These are phyloP conservation scores for Ceriops zippeliana DNA, from an alignment of 345 rosid species.

Conservation along the genomic window DNA sequence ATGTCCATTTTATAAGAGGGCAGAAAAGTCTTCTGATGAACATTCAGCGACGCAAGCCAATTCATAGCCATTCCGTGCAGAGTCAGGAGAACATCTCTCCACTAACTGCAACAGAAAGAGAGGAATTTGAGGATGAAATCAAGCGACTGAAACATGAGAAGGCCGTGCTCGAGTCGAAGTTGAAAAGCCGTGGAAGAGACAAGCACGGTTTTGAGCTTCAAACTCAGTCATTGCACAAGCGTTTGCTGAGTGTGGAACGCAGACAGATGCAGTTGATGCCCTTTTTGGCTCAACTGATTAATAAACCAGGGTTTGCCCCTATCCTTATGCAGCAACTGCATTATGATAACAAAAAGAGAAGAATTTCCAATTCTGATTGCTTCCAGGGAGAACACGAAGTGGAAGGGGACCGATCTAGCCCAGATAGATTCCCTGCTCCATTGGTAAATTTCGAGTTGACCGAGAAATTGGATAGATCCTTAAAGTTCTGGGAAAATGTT, in stretches of 20 bases:
- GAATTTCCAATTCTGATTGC: slow-evolving; percentile 24
- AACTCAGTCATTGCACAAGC: slow-evolving; percentile 26
- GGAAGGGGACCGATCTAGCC: slow-evolving; percentile 10
- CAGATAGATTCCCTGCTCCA: background rate
- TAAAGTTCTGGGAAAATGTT: slow-evolving; percentile 35
- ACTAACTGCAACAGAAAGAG: slow-evolving; percentile 39
- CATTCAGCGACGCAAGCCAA: slow-evolving; percentile 55
- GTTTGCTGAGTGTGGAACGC: slow-evolving; percentile 37
- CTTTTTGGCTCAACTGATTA: slow-evolving; percentile 26
- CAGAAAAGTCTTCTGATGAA: slow-evolving; percentile 48
- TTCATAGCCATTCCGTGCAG: slow-evolving; percentile 54
- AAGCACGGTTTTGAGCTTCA: slow-evolving; percentile 34
- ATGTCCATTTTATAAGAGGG: slow-evolving; percentile 56
- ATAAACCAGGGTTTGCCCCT: slow-evolving; percentile 33
- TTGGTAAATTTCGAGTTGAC: slow-evolving; percentile 22
- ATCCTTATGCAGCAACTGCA: slow-evolving; percentile 29
- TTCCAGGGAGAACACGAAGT: slow-evolving; percentile 1
- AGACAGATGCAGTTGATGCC: slow-evolving; percentile 40
- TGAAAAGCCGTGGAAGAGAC: slow-evolving; percentile 29
- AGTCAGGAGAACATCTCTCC: slow-evolving; percentile 23
- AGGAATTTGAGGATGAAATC: slow-evolving; percentile 39
- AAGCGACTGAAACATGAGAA: slow-evolving; percentile 38
- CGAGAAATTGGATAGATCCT: slow-evolving; percentile 43
- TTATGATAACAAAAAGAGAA: slow-evolving; percentile 43
- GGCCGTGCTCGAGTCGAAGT: slow-evolving; percentile 39